phyloP scores from a whole-genome alignment of 2,329 filamentous ascomycete genomes.

The Aspergillaceae sp. region DNA sequence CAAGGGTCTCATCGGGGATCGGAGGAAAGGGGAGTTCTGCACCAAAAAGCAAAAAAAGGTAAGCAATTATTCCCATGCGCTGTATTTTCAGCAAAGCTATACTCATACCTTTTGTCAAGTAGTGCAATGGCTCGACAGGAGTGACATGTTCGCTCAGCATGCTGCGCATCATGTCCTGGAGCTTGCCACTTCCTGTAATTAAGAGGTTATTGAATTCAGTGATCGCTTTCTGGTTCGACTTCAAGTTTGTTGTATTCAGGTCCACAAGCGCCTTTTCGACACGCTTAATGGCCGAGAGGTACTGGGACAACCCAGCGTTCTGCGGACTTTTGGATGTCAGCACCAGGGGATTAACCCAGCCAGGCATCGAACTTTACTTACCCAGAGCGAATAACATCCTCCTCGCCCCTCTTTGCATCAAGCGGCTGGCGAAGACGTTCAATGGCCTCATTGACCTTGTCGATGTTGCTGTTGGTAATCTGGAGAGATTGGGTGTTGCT shows the following conservation, averaged over 20 bases:
- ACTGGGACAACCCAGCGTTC: constrained; percentile 70
- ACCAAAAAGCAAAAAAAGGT: constrained; percentile 22
- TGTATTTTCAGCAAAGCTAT: background rate
- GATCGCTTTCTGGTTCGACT: constrained; percentile 84
- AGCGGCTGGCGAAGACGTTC: constrained; percentile 82
- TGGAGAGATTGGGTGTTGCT: constrained; percentile 86
- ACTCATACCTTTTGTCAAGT: constrained; percentile 69
- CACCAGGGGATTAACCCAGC: background rate
- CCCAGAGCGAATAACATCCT: constrained; percentile 80
- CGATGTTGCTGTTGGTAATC: constrained; percentile 80
- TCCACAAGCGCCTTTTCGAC: constrained; percentile 76
- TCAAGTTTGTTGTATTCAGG: constrained; percentile 81
- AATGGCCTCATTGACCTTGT: constrained; percentile 76
- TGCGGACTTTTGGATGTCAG: constrained; percentile 51
- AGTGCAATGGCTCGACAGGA: constrained; percentile 81
- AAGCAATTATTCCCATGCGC: background rate
- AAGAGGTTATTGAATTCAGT: constrained; percentile 69
- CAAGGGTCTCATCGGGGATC: constrained; percentile 65
- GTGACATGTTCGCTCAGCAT: constrained; percentile 69
- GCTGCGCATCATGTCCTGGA: constrained; percentile 76
- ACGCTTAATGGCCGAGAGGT: constrained; percentile 81
- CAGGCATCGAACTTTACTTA: constrained; percentile 22
- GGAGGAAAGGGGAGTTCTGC: constrained; percentile 65
- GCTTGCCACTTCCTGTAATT: constrained; percentile 67
- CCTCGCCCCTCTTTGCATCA: constrained; percentile 84